Conservation (phyloP, 2,329 filamentous ascomycete genomes). For the Fusarium illudens region DNA sequence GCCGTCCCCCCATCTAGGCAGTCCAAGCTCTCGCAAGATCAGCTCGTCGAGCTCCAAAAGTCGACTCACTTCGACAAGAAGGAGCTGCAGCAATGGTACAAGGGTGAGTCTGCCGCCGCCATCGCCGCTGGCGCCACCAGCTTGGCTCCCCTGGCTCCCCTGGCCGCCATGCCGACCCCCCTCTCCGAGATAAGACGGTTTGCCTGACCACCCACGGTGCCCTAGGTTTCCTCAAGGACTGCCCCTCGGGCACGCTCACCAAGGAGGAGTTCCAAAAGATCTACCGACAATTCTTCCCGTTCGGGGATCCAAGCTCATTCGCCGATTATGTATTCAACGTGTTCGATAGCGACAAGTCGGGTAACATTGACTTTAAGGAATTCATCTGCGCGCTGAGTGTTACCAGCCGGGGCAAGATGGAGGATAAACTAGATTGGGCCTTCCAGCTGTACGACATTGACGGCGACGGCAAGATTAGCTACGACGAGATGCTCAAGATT, state of each 20-base stretch:
- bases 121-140: background rate
- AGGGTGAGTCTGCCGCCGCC: constrained; percentile 71
- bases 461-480: constrained; percentile 98
- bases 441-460: constrained; percentile 99
- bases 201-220: constrained; percentile 25
- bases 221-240: constrained; percentile 96
- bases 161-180: background rate
- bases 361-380: constrained; percentile 99
- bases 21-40: constrained; percentile 96
- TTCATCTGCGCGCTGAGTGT: constrained; percentile 98
- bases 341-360: constrained; percentile 96
- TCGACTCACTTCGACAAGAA: constrained; percentile 99
- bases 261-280: constrained; percentile 99
- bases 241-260: constrained; percentile 93
- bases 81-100: constrained; percentile 99
- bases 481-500: constrained; percentile 98
- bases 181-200: background rate
- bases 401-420: constrained; percentile 97
- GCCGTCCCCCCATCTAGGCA: constrained; percentile 69
- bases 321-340: constrained; percentile 99
- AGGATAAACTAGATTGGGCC: constrained; percentile 99
- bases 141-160: background rate
- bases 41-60: constrained; percentile 94
- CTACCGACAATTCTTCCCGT: constrained; percentile 99
- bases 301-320: constrained; percentile 95